Base-by-base conservation (phyloP, 176 grass and related monocot genomes). In the Rhynchospora tenuis region DNA sequence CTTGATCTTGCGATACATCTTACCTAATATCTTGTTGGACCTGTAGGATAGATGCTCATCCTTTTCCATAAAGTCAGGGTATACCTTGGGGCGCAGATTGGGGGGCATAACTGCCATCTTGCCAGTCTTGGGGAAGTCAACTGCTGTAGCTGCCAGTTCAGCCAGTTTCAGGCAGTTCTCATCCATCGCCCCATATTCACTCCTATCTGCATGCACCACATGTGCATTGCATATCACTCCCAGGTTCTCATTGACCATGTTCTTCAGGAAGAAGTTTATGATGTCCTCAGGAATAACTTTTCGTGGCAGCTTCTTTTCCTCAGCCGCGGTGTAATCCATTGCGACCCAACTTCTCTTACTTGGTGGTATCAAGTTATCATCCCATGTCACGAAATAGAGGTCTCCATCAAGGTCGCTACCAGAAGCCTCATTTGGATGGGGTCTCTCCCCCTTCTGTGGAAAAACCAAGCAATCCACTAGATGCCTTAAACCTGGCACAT, bases 351-450 rank as follows among this genome's bases (percentile, higher is more conserved):
- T 97, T 83, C 81, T 90, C 85, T 92, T 97, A 20, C 81, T 45
- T 15, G 90, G 94, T 20, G 94, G 92, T 85, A 92, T 81, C 87
- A 97, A 89, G 60, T 94, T 89, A 27, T 91, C 88, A 73, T 97
- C 92, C 92, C 94, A 97, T 62, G 94, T 86, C 56, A 97, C 92
- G 66, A 97, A n/a, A n/a, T n/a, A n/a, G n/a, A n/a, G n/a, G n/a
- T n/a, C n/a, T n/a, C n/a, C n/a, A n/a, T n/a, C n/a, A 97, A 97
- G 90, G 84, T 97, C 94, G 56, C 92, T 97, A 70, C 94, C 94
- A 14, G 94, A 97, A 83, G 94, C 90, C 84, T 97, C 94, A 73
- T 97, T 87, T 5, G 92, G 54, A 81, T 97, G 94, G 59, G 94
- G 94, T 83, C 94, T 92, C 66, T 94, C 94, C 75, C 92, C 94